Conservation (phyloP, 2,329 filamentous ascomycete genomes). For the Xylariomycetidae sp. region DNA sequence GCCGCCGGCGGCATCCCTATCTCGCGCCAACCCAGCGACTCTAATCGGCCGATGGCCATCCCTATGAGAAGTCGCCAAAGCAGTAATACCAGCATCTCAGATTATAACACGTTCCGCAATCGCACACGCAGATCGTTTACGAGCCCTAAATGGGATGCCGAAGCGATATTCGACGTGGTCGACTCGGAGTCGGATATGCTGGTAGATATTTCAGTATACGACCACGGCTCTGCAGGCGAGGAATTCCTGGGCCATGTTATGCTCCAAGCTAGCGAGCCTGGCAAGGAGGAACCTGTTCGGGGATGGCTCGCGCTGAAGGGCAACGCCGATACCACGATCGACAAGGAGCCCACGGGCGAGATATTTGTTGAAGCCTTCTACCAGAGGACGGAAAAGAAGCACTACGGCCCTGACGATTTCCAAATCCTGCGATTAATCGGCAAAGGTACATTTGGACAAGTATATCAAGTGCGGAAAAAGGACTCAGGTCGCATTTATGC, state of each 20-base stretch:
- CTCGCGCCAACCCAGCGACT: constrained; percentile 72
- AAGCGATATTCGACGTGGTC: constrained; percentile 92
- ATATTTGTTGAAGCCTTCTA: constrained; percentile 84
- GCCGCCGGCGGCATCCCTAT: constrained; percentile 54
- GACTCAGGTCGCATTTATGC: constrained; percentile 95
- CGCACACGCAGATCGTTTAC: constrained; percentile 60
- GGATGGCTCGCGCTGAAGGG: constrained; percentile 83
- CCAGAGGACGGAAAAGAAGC: constrained; percentile 81
- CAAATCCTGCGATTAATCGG: constrained; percentile 94
- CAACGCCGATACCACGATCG: constrained; percentile 64
- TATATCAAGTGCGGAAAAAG: constrained; percentile 97
- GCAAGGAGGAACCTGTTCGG: constrained; percentile 65
- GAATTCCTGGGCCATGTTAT: constrained; percentile 89
- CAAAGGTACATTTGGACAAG: constrained; percentile 96
- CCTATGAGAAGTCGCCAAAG: constrained; percentile 96
- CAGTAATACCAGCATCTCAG: constrained; percentile 82
- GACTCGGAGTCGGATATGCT: constrained; percentile 84
- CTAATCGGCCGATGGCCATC: constrained; percentile 83
- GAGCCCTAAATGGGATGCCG: constrained; percentile 91
- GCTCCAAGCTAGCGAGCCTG: constrained; percentile 62
- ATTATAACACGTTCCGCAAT: constrained; percentile 57
- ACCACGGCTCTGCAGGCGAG: constrained; percentile 73
- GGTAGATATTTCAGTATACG: constrained; percentile 91
- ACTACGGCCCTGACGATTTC: constrained; percentile 93
- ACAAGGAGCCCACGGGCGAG: constrained; percentile 78